Percentiles rank a stretch among this genome's conserved stretches.
Conservation (phyloP, 2,329 filamentous ascomycete genomes). For the Ophiosphaerella narmari region DNA sequence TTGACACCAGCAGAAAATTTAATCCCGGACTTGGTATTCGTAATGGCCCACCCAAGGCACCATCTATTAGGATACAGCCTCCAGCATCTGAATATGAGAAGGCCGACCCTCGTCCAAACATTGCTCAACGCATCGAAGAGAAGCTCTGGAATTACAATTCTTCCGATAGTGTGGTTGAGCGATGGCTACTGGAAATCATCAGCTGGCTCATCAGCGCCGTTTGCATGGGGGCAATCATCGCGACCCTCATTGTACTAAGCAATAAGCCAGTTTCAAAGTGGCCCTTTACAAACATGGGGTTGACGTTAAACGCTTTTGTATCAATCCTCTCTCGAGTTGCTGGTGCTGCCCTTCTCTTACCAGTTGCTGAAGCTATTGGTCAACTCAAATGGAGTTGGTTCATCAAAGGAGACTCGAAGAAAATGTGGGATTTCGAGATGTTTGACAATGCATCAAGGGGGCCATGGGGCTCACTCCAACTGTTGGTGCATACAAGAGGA, state of each 20-base stretch:
- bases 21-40: constrained; percentile 2
- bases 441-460: constrained; percentile 41
- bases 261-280: constrained; percentile 13
- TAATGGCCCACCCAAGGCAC: background rate
- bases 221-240: constrained; percentile 29
- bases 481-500: constrained; percentile 22
- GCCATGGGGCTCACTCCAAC: constrained; percentile 28
- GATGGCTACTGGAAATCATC: constrained; percentile 32
- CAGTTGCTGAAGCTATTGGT: constrained; percentile 35
- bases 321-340: constrained; percentile 34
- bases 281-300: constrained; percentile 6
- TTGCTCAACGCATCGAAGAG: constrained; percentile 32
- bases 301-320: constrained; percentile 37
- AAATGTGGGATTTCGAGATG: constrained; percentile 43
- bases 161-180: constrained; percentile 21
- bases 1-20: background rate
- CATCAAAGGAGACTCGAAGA: constrained; percentile 25
- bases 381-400: constrained; percentile 47
- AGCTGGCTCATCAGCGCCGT: constrained; percentile 32
- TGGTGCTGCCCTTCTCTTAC: constrained; percentile 33
- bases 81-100: constrained; percentile 6
- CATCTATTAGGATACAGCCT: background rate
- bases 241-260: constrained; percentile 10
- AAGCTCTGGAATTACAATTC: constrained; percentile 18
- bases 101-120: constrained; percentile 3